These are phyloP conservation scores for Golubevia pallescens DNA, from an alignment of 1,284 basidiomycete species.

Conservation along the genomic window DNA sequence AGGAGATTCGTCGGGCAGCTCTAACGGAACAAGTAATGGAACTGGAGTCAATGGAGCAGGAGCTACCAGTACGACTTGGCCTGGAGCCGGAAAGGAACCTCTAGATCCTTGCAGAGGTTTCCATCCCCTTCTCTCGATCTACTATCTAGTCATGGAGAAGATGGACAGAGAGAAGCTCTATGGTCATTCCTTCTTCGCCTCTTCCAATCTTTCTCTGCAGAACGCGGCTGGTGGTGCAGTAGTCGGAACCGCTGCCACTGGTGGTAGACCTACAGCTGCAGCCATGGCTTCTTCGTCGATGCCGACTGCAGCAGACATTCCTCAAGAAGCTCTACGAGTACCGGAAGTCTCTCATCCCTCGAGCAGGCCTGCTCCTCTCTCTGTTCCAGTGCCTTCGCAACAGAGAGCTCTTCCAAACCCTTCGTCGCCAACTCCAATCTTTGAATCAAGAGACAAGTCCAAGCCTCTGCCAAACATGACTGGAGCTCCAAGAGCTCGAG, in stretches of 20 bases:
- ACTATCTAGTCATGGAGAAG: conserved; percentile 93
- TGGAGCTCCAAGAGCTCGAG: conserved; percentile 51
- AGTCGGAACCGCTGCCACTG: too few relatives aligned
- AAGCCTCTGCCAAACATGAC: conserved; percentile 50
- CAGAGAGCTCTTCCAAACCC: conserved; percentile 16
- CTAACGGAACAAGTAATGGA: conserved; percentile 19
- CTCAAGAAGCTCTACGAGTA: conserved; percentile 48
- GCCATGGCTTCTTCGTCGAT: conserved; percentile 21
- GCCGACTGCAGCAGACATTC: conserved; percentile 61
- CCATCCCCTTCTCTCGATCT: conserved; percentile 93
- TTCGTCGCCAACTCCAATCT: conserved; percentile 50
- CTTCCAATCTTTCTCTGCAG: conserved; percentile 75
- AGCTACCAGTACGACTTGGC: conserved; percentile 8
- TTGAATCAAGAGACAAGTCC: conserved; percentile 60
- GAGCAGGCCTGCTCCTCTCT: conserved; percentile 19
- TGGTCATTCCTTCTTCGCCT: conserved; percentile 90
- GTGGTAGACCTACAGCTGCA: too few relatives aligned
- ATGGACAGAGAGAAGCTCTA: conserved; percentile 90
- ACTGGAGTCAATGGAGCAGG: conserved; percentile 24
- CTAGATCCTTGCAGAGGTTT: conserved; percentile 88
- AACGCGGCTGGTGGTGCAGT: too few relatives aligned
- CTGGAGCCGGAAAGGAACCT: conserved; percentile 61
- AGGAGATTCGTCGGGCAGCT: conserved; percentile 20
- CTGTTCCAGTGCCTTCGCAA: conserved; percentile 10
- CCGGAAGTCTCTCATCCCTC: conserved; percentile 54